These are phyloP conservation scores for Paradendryphiella salina DNA, from an alignment of 2,329 filamentous ascomycete species.

Conservation along the genomic window DNA sequence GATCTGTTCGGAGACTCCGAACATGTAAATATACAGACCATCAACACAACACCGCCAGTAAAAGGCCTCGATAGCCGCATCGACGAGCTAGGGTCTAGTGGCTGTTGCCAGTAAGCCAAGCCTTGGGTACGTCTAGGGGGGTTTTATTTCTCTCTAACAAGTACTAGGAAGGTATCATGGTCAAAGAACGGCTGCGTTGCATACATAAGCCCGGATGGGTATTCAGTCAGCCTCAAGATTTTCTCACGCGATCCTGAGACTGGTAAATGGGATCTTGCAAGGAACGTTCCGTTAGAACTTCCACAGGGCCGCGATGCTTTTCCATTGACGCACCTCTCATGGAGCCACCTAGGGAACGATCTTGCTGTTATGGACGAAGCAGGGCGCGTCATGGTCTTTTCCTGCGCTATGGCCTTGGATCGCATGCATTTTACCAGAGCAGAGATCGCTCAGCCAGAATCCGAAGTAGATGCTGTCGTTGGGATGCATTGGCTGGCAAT, in stretches of 20 bases:
- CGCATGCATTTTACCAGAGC: conserved; percentile 65
- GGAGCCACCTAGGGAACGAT: conserved; percentile 77
- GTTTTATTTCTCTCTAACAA: conserved; percentile 9
- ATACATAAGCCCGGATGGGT: conserved; percentile 73
- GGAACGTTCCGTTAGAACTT: conserved; percentile 69
- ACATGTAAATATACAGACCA: conserved; percentile 63
- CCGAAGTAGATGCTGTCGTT: conserved; percentile 76
- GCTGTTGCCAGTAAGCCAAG: conserved; percentile 77
- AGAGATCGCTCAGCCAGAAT: conserved; percentile 68
- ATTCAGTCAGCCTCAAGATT: conserved; percentile 71
- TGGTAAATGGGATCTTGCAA: conserved; percentile 75
- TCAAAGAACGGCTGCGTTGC: conserved; percentile 86
- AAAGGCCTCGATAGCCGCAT: conserved; percentile 73
- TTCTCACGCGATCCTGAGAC: conserved; percentile 69
- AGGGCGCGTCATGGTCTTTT: conserved; percentile 76
- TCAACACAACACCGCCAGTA: conserved; percentile 56
- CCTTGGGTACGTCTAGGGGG: neutral
- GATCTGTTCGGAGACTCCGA: conserved; percentile 57
- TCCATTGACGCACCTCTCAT: conserved; percentile 77
- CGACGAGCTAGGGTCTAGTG: conserved; percentile 73
- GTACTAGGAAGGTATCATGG: conserved; percentile 75
- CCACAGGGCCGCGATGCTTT: conserved; percentile 64
- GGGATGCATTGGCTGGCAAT: conserved; percentile 79
- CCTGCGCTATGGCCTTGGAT: conserved; percentile 73
- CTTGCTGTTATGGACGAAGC: conserved; percentile 80